A percentile compares a stretch with the other conserved stretches of the same genome.
These are phyloP conservation scores for Fraxinus floribunda DNA, from an alignment of 305 asterid species.

Conservation along the genomic window DNA sequence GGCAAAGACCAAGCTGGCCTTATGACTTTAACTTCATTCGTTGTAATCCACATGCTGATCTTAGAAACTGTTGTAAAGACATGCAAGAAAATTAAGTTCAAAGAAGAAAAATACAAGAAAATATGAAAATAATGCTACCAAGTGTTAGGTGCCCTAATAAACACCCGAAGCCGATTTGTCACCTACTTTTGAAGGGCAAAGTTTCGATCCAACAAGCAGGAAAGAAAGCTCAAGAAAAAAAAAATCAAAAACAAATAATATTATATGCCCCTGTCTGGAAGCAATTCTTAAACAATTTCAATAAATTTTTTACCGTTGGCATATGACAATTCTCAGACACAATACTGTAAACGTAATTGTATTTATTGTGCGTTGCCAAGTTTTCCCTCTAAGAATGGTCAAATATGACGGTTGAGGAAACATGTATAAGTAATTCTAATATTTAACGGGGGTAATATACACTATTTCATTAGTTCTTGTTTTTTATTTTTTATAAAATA, in stretches of 20 bases:
- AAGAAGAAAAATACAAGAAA: neutral
- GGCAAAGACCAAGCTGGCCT: neutral
- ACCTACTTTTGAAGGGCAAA: slow-evolving; percentile 12
- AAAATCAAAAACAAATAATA: neutral
- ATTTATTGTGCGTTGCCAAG: too few species aligned
- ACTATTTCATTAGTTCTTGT: too few species aligned
- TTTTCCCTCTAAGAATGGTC: too few species aligned
- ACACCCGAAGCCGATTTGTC: neutral
- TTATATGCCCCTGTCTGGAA: neutral
- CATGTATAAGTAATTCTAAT: too few species aligned
- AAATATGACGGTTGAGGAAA: too few species aligned
- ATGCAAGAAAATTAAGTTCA: neutral
- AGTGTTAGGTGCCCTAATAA: slow-evolving; percentile 4
- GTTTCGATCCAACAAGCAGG: slow-evolving; percentile 1
- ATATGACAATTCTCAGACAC: too few species aligned
- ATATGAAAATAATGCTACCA: neutral
- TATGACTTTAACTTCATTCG: neutral
- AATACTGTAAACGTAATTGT: too few species aligned
- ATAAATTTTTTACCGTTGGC: too few species aligned
- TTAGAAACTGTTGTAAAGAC: neutral
- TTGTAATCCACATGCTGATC: neutral
- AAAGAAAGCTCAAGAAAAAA: slow-evolving; percentile 19
- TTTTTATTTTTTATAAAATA: too few species aligned
- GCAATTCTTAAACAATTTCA: too few species aligned
- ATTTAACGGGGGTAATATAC: too few species aligned